Evolutionary conservation across 176 grass and related monocot species (phyloP).

Genomic region (Leersia perrieri): DNA sequence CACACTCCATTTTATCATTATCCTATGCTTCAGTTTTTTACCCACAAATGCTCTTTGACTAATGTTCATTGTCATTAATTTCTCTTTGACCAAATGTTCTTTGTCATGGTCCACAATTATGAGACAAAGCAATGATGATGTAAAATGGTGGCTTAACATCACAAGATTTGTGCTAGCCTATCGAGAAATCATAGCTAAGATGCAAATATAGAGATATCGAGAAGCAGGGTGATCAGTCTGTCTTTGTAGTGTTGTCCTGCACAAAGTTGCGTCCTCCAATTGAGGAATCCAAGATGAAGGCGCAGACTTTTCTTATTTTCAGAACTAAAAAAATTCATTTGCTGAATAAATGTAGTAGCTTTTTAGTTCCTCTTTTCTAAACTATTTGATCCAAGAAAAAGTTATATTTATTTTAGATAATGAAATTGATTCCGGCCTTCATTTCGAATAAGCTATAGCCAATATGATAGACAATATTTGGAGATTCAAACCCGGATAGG

Average conservation of each 20-base stretch:
- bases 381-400: too few relatives aligned
- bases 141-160: background rate
- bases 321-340: too few relatives aligned
- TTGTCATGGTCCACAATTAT: background rate
- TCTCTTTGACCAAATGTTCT: background rate
- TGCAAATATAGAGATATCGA: background rate
- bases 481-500: too few relatives aligned
- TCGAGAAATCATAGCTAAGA: background rate
- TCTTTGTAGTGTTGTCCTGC: too few relatives aligned
- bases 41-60: background rate
- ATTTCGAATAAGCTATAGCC: too few relatives aligned
- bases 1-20: background rate
- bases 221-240: background rate
- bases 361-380: too few relatives aligned
- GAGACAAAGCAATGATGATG: background rate
- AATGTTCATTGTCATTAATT: background rate
- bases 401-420: too few relatives aligned
- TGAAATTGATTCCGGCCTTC: too few relatives aligned
- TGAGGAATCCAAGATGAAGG: background rate
- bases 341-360: too few relatives aligned
- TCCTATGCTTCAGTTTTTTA: background rate
- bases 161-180: background rate
- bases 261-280: background rate
- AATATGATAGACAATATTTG: too few relatives aligned
- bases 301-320: too few relatives aligned